Base-by-base conservation (phyloP, 2,329 filamentous ascomycete species). In the Mycogone perniciosa region DNA sequence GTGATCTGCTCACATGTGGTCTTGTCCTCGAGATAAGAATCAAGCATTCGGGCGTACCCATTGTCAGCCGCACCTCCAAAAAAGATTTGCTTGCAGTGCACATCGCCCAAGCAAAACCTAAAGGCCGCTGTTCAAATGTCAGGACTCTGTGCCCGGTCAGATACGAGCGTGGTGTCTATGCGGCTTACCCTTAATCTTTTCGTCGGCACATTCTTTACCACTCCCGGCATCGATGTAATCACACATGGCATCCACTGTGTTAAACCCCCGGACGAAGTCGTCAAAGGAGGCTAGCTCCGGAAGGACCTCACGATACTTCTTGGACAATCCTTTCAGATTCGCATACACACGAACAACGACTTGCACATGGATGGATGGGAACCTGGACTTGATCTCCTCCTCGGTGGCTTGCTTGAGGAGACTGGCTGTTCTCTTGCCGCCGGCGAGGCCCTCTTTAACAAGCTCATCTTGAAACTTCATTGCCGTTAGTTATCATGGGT, bases 51-150 rank as follows among this genome's bases (percentile, higher is more conserved):
- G n/a, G 70, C 69, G 50, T 73, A 73, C 26, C 70, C 67, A 49
- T 67, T 70, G 47, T 73, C 71, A 4, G 66, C 62, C 2, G 71
- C 70, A 26, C 62, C 71, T n/a, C 69, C 70, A 41, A 74, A 71
- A 38, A 72, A 44, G 33, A 73, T 58, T 8, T 65, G 67, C 9
- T 60, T 64, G 51, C 71, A 74, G 49, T 74, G 71, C 7, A 66
- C 54, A 53, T 73, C 63, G 13, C 57, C 54, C 30, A 69, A 54
- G 41, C 66, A 56, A n/a, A 64, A 56, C 26, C 66, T 63, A 39
- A 67, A 63, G 20, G 60, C 64, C 59, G 56, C 64, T 67, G n/a
- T 40, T 48, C 6, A 4, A n/a, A 34, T 31, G 53, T 49, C 11
- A 42, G 44, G 4, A 44, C 44, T 27, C 20, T 20, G 20, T 20